phyloP scores from a whole-genome alignment of 176 grass and related monocot genomes.

The Aegilops tauschii region DNA sequence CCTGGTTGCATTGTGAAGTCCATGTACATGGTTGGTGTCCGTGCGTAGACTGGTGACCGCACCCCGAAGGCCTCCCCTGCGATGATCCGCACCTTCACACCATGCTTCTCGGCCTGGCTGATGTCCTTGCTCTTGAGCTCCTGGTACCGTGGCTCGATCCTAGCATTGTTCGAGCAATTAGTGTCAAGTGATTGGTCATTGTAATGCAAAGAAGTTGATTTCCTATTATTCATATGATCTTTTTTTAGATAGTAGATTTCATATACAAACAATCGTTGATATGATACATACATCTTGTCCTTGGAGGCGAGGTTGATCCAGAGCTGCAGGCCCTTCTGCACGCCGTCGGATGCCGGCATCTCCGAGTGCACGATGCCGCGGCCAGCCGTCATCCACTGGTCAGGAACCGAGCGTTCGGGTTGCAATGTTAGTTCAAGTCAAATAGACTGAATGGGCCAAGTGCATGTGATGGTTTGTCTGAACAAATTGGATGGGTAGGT shows the following conservation, averaged over 20 bases:
- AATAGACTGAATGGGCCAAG: not conserved
- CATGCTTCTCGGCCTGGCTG: slow-evolving; percentile 51
- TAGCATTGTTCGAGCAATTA: not conserved
- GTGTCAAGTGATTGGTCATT: not conserved
- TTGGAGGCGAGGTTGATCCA: slow-evolving; percentile 93
- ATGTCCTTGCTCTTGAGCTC: slow-evolving; percentile 85
- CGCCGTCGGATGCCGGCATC: slow-evolving; percentile 71
- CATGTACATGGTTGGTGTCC: slow-evolving; percentile 79
- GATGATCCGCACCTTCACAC: slow-evolving; percentile 71
- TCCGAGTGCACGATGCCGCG: slow-evolving; percentile 95
- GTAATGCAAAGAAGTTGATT: not conserved
- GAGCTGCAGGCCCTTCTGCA: slow-evolving; percentile 77
- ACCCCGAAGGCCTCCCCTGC: slow-evolving; percentile 81
- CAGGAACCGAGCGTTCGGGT: not conserved
- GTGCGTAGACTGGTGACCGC: slow-evolving; percentile 75
- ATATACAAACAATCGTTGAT: no score
- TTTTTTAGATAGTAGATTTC: not conserved
- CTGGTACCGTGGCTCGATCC: slow-evolving; percentile 88
- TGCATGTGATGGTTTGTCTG: not conserved
- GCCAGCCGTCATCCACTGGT: slow-evolving; percentile 94
- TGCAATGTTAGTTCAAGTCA: not conserved
- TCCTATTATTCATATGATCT: not conserved
- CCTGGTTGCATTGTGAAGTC: slow-evolving; percentile 75
- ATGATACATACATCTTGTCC: slow-evolving; percentile 75
- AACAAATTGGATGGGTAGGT: not conserved